These are phyloP conservation scores for Exserohilum rostratum DNA, from an alignment of 2,329 filamentous ascomycete species.

Conservation along the genomic window DNA sequence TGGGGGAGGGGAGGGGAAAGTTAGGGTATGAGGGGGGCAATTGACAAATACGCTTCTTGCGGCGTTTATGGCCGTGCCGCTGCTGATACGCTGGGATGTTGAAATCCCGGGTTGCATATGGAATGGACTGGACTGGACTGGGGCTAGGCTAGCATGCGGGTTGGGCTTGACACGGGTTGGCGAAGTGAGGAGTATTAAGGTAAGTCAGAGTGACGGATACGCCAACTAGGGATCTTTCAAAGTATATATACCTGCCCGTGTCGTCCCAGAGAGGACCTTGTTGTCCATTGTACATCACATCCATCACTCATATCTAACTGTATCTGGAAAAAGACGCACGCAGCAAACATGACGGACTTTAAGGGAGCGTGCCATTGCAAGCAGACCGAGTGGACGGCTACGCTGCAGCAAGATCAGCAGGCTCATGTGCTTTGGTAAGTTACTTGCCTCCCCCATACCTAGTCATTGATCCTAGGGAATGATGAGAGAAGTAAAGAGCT, in stretches of 20 bases:
- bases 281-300: constrained; percentile 8
- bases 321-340: constrained; percentile 3
- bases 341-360: constrained; percentile 52
- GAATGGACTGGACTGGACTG: no score
- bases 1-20: no score
- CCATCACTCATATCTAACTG: background rate
- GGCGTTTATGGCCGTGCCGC: background rate
- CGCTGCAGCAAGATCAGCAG: constrained; percentile 54
- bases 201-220: no score
- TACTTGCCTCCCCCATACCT: no score
- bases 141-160: no score
- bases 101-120: background rate
- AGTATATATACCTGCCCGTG: constrained; percentile 12
- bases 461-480: no score
- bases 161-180: no score
- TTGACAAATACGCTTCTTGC: no score
- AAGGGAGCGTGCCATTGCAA: constrained; percentile 63
- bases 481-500: background rate
- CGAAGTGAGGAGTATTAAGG: no score
- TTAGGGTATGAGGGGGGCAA: no score
- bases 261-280: constrained; percentile 14
- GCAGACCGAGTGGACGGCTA: constrained; percentile 59
- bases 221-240: no score
- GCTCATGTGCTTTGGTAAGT: constrained; percentile 56
- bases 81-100: constrained; percentile 11